These are phyloP conservation scores for Elymus sibiricus DNA, from an alignment of 176 grass and related monocot species.

Conservation along the genomic window DNA sequence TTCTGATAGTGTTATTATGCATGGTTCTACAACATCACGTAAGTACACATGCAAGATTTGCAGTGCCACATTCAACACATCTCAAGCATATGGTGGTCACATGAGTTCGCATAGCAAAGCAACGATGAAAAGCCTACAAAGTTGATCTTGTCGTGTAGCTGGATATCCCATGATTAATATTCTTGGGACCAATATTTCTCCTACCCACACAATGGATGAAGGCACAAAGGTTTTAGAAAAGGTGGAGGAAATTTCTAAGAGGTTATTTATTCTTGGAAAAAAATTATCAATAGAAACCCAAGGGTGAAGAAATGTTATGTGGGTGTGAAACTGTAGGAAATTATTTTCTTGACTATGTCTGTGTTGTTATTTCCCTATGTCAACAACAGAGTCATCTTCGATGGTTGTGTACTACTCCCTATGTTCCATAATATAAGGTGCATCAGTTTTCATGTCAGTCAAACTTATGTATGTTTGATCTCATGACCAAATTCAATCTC, in stretches of 20 bases:
- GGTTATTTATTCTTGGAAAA: not conserved
- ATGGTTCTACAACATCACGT: not conserved
- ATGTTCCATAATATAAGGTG: too few species aligned
- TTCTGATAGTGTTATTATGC: not conserved
- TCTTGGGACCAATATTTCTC: not conserved
- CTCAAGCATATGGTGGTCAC: conserved; percentile 30
- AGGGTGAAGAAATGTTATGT: not conserved
- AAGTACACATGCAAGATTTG: not conserved
- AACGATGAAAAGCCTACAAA: not conserved
- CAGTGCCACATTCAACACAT: not conserved
- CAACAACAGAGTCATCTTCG: not conserved
- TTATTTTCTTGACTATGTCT: not conserved
- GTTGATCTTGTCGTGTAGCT: not conserved
- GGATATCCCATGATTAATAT: not conserved
- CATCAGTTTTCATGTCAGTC: too few species aligned
- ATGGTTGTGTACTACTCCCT: not conserved
- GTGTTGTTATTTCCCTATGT: not conserved
- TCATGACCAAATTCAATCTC: too few species aligned
- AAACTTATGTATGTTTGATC: too few species aligned
- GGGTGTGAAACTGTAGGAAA: not conserved
- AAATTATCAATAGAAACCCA: not conserved
- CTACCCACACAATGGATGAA: not conserved
- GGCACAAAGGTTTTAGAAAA: not conserved
- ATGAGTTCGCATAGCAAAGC: conserved; percentile 22
- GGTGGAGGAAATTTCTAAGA: not conserved